These are phyloP conservation scores for Discostella stelligera DNA, from an alignment of 352 stramenopile species.

Conservation along the genomic window DNA sequence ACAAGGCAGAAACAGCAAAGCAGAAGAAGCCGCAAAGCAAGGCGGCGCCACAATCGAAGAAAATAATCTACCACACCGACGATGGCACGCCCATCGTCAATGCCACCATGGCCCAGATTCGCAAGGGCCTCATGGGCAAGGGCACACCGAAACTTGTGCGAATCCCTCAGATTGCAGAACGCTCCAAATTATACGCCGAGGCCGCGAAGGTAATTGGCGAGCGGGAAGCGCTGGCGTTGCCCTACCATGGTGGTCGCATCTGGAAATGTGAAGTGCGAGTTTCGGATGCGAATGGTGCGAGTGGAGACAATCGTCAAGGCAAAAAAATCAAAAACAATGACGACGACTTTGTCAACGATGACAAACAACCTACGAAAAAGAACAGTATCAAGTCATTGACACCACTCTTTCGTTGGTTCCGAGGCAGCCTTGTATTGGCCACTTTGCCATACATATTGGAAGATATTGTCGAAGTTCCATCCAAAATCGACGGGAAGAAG, in stretches of 20 bases:
- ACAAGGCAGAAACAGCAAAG: background rate
- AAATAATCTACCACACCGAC: slow-evolving; percentile 34
- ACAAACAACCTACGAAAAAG: slow-evolving; percentile 18
- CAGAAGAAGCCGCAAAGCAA: background rate
- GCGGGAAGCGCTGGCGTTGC: slow-evolving; percentile 56
- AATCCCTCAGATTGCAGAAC: slow-evolving; percentile 43
- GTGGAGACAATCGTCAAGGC: slow-evolving; percentile 28
- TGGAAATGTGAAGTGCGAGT: slow-evolving; percentile 65
- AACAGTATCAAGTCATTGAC: slow-evolving; percentile 26
- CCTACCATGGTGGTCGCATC: slow-evolving; percentile 63
- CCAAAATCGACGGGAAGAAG: slow-evolving; percentile 55
- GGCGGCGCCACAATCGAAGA: slow-evolving; percentile 11
- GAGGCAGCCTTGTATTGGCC: slow-evolving; percentile 47
- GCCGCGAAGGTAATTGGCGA: slow-evolving; percentile 52
- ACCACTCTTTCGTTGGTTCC: slow-evolving; percentile 70
- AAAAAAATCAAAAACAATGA: slow-evolving; percentile 15
- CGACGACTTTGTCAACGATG: slow-evolving; percentile 7
- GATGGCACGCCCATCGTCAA: slow-evolving; percentile 47
- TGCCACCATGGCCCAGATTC: slow-evolving; percentile 39
- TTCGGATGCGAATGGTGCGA: slow-evolving; percentile 45
- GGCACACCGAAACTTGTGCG: slow-evolving; percentile 40
- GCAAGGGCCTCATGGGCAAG: slow-evolving; percentile 17
- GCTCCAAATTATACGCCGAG: slow-evolving; percentile 57
- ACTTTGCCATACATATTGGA: slow-evolving; percentile 49
- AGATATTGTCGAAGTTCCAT: slow-evolving; percentile 56